phyloP scores from a whole-genome alignment of 345 rosid species.

The Eucalyptus decipiens region DNA sequence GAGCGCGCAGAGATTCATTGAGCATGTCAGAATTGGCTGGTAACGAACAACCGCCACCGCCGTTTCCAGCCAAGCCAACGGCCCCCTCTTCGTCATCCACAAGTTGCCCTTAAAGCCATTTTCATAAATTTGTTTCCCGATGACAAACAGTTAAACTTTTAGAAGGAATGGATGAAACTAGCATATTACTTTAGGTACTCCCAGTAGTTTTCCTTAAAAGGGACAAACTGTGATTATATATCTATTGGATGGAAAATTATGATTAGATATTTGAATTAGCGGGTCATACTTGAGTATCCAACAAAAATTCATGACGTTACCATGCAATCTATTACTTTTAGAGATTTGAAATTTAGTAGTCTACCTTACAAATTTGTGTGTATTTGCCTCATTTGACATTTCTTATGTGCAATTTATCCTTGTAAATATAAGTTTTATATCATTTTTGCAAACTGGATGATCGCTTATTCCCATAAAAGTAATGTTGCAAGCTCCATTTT shows the following conservation, averaged over 20 bases:
- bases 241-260: not conserved
- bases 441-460: not conserved
- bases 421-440: not conserved
- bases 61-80: too few species aligned
- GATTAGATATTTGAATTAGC: not conserved
- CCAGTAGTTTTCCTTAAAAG: not conserved
- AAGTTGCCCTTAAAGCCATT: not conserved
- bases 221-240: not conserved
- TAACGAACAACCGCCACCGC: not conserved
- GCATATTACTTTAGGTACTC: not conserved
- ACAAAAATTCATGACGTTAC: too few species aligned
- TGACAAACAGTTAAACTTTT: not conserved
- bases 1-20: not conserved
- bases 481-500: not conserved
- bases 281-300: not conserved
- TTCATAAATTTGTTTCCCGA: not conserved
- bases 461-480: too few species aligned
- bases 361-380: not conserved
- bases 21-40: not conserved
- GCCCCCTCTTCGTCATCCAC: not conserved
- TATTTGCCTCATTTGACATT: not conserved
- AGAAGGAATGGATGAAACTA: not conserved
- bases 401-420: not conserved
- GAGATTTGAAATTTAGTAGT: not conserved
- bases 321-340: not conserved